Conservation (phyloP, 306 rosid genomes). For the Pueraria montana region DNA sequence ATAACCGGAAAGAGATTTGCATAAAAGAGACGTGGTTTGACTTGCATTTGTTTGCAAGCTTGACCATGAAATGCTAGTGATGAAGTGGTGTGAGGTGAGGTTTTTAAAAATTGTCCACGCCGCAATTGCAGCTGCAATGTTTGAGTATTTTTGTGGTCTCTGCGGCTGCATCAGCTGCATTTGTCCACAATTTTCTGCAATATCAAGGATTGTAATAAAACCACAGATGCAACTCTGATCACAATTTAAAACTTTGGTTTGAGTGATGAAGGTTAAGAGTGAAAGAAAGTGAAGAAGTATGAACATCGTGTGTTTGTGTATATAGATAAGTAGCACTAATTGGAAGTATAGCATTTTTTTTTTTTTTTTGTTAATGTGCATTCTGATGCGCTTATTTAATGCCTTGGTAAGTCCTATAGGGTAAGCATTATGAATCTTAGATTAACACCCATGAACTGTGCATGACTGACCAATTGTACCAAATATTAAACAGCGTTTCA, state of each 20-base stretch:
- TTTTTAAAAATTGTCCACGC: neutral
- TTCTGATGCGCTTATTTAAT: neutral
- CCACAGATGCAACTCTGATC: neutral
- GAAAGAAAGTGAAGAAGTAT: constrained; percentile 27
- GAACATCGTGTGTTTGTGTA: neutral
- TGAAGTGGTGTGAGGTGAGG: neutral
- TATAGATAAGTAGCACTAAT: neutral
- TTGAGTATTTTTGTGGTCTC: neutral
- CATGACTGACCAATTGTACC: neutral
- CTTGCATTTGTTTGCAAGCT: constrained; percentile 19
- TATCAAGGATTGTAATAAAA: neutral
- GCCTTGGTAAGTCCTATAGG: neutral
- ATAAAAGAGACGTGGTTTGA: neutral
- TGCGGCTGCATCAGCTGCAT: neutral
- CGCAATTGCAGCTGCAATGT: neutral
- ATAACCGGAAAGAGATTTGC: neutral
- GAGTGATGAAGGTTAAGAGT: neutral
- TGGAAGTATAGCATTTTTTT: neutral
- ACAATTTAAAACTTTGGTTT: neutral
- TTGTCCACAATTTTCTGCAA: neutral
- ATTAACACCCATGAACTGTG: neutral
- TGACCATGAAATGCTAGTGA: constrained; percentile 15
- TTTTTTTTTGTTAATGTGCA: neutral
- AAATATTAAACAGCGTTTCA: constrained; percentile 7
- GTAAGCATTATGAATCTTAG: neutral